Conservation (phyloP, 163 green algal genomes). For the Chlamydomonas reinhardtii region DNA sequence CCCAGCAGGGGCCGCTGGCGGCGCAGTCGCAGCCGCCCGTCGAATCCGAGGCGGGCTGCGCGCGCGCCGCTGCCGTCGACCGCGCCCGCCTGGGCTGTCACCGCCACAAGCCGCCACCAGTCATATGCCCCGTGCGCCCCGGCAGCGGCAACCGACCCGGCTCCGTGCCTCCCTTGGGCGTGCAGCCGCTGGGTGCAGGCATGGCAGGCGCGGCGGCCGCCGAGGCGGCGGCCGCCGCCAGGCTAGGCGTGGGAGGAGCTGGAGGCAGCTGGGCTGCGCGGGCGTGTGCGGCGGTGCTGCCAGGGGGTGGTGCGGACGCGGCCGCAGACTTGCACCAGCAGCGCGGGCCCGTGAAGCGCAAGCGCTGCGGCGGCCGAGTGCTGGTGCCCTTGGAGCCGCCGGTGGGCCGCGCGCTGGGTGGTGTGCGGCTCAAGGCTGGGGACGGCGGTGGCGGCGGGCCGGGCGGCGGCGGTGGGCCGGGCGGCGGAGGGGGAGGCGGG, state of each 20-base stretch:
- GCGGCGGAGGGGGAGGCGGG: neutral
- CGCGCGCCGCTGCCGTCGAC: constrained; percentile 15
- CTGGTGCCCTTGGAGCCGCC: neutral
- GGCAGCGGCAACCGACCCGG: neutral
- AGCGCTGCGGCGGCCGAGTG: neutral
- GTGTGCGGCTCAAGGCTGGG: constrained; percentile 20
- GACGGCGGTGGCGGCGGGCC: neutral
- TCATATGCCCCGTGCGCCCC: constrained; percentile 3
- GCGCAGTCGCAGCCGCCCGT: too few species aligned
- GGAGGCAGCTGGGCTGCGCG: too few species aligned
- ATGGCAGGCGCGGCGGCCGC: neutral
- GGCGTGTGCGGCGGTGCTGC: neutral
- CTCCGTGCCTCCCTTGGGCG: too few species aligned
- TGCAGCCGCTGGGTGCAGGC: too few species aligned
- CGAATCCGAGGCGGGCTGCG: constrained; percentile 4
- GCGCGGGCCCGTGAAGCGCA: neutral
- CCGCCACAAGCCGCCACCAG: constrained; percentile 20
- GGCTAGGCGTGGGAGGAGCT: neutral
- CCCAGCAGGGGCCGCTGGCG: too few species aligned
- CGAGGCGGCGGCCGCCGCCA: too few species aligned
- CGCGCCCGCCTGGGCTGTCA: constrained; percentile 14
- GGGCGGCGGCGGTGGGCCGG: too few species aligned
- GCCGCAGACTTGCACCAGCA: neutral
- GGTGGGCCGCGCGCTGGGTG: constrained; percentile 18
- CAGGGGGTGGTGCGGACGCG: neutral